phyloP scores from a whole-genome alignment of 2,329 filamentous ascomycete genomes.

The Diaporthe eres region DNA sequence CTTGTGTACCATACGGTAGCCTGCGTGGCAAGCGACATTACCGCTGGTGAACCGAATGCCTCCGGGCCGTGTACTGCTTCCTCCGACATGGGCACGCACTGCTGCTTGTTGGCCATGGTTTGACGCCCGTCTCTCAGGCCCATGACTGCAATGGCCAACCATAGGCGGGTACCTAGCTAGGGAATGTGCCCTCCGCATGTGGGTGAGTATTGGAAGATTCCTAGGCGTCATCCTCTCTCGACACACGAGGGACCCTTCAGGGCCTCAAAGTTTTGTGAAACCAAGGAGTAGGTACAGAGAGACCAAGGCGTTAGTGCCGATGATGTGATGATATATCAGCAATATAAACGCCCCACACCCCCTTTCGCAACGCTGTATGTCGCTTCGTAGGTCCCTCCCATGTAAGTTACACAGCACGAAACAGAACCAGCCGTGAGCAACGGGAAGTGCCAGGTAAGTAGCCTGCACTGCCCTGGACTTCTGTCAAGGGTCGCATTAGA shows the following conservation, averaged over 20 bases:
- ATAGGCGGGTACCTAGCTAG: not conserved
- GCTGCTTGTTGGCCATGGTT: not conserved
- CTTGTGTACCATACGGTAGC: constrained; percentile 13
- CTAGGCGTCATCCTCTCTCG: too few relatives aligned
- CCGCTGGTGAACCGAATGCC: not conserved
- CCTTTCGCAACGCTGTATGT: not conserved
- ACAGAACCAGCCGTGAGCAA: constrained; percentile 25
- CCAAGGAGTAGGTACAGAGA: not conserved
- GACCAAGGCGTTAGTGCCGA: not conserved
- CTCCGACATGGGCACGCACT: not conserved
- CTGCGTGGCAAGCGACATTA: constrained; percentile 38
- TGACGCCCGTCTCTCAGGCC: not conserved
- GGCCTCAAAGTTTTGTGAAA: not conserved
- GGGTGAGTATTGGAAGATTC: not conserved
- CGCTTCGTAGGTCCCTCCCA: not conserved
- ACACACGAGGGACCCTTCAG: not conserved
- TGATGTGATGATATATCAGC: constrained; percentile 35
- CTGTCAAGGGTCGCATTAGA: constrained; percentile 18
- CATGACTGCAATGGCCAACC: not conserved
- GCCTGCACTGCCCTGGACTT: constrained; percentile 15
- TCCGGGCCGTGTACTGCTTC: not conserved
- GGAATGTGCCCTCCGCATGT: not conserved
- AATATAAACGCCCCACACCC: constrained; percentile 1
- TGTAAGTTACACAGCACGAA: constrained; percentile 20
- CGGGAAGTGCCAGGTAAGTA: constrained; percentile 14